Conservation (phyloP, 805 yeast species). For the Komagataella kurtzmanii region DNA sequence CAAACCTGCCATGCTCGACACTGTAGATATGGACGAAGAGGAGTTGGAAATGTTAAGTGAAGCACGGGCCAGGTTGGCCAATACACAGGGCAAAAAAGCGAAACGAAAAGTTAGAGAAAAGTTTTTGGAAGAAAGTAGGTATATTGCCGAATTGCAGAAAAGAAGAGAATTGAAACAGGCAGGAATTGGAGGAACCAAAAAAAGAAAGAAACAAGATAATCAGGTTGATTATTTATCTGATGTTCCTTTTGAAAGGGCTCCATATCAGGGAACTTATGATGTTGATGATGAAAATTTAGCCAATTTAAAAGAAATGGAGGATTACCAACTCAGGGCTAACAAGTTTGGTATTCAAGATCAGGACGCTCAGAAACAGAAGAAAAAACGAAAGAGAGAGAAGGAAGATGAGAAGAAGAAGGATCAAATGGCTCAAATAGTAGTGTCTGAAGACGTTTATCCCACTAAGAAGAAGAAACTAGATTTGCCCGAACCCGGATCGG, state of each 20-base stretch:
- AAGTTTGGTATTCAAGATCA: constrained; percentile 29
- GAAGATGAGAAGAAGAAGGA: constrained; percentile 9
- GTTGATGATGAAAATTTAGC: constrained; percentile 39
- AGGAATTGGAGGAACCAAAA: constrained; percentile 41
- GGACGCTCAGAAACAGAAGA: constrained; percentile 19
- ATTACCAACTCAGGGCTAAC: constrained; percentile 30
- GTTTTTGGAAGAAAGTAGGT: constrained; percentile 61
- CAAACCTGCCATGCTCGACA: constrained; percentile 72
- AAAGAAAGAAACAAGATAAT: constrained; percentile 25
- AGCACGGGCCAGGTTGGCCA: constrained; percentile 83
- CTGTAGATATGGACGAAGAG: constrained; percentile 69
- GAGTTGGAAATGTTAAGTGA: constrained; percentile 90
- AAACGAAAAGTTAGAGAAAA: constrained; percentile 81
- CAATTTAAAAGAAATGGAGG: constrained; percentile 22
- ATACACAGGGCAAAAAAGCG: constrained; percentile 91
- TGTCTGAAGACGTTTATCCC: constrained; percentile 9
- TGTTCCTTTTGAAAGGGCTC: constrained; percentile 63
- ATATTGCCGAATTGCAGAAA: constrained; percentile 66
- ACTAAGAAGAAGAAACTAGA: constrained; percentile 22
- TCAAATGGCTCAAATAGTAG: constrained; percentile 7
- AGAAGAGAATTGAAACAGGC: constrained; percentile 74
- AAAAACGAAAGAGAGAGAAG: constrained; percentile 17
- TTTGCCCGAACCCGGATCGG: constrained; percentile 21
- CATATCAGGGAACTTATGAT: constrained; percentile 58
- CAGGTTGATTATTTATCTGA: constrained; percentile 70